Conservation (phyloP, 1,139 yeast genomes). For the Geotrichum bryndzae region DNA sequence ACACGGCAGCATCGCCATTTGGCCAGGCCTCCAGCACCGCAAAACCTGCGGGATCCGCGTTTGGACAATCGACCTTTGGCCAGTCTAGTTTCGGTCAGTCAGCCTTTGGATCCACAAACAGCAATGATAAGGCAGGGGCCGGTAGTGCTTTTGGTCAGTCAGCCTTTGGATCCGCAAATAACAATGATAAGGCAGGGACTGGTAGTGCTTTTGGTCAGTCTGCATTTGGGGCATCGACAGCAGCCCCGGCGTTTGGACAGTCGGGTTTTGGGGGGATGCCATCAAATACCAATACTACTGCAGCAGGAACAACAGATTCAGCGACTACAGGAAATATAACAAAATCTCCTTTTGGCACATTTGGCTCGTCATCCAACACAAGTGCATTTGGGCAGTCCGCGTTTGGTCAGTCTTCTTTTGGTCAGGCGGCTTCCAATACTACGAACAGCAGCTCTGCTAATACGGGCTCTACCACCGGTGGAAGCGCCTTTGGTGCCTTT, state of each 20-base stretch:
- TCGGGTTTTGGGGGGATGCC: neutral
- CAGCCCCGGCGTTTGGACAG: constrained; percentile 20
- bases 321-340: neutral
- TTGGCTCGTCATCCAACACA: constrained; percentile 22
- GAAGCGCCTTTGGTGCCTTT: constrained; percentile 1
- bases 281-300: neutral
- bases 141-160: constrained; percentile 23
- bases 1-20: constrained; percentile 20
- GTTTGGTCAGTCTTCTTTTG: constrained; percentile 1
- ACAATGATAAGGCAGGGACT: constrained; percentile 14
- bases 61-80: constrained; percentile 14
- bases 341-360: constrained; percentile 8
- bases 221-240: constrained; percentile 7
- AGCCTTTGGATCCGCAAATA: constrained; percentile 13
- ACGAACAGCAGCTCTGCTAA: constrained; percentile 15
- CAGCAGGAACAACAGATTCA: neutral
- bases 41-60: neutral
- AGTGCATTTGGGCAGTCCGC: neutral
- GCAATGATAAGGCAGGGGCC: constrained; percentile 14
- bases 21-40: constrained; percentile 20
- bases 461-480: constrained; percentile 15
- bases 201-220: constrained; percentile 20
- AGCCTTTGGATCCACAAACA: constrained; percentile 13
- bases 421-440: constrained; percentile 18
- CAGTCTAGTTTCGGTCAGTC: constrained; percentile 25